A percentile compares a stretch with the other conserved stretches of the same genome.
phyloP scores from a whole-genome alignment of 2,329 filamentous ascomycete species.

The Graphilbum ipis-grandicollis region DNA sequence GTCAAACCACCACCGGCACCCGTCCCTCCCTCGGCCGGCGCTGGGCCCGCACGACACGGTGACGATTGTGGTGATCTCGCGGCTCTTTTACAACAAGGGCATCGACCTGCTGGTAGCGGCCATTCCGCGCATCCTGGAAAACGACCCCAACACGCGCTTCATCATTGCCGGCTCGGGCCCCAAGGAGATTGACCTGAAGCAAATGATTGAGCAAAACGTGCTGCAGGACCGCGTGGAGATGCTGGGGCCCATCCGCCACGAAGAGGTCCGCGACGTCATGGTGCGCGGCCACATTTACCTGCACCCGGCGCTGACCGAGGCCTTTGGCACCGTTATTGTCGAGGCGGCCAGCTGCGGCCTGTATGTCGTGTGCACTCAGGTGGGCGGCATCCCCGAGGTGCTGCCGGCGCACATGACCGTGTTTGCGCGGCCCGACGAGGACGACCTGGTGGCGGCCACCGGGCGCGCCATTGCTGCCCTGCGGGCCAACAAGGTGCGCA shows the following conservation, averaged over 20 bases:
- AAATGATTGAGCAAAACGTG: conserved; percentile 92
- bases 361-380: conserved; percentile 91
- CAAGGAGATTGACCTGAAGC: conserved; percentile 93
- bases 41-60: conserved; percentile 74
- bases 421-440: conserved; percentile 91
- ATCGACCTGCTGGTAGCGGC: conserved; percentile 93
- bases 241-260: conserved; percentile 80
- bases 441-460: conserved; percentile 81
- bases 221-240: conserved; percentile 87
- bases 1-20: no score
- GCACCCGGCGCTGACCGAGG: conserved; percentile 86
- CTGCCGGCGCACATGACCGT: conserved; percentile 93
- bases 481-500: conserved; percentile 71
- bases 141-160: conserved; percentile 85
- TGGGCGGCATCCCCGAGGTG: conserved; percentile 93
- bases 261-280: conserved; percentile 96
- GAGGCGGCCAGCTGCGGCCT: conserved; percentile 91
- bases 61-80: conserved; percentile 92
- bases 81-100: conserved; percentile 97
- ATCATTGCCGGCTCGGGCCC: conserved; percentile 92
- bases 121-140: conserved; percentile 78
- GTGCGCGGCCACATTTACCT: conserved; percentile 91
- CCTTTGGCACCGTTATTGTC: conserved; percentile 94
- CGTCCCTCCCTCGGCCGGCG: conserved; percentile 26
- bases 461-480: conserved; percentile 76